These are phyloP conservation scores for Phaeosphaeriaceae sp. DNA, from an alignment of 2,329 filamentous ascomycete species.

Conservation along the genomic window DNA sequence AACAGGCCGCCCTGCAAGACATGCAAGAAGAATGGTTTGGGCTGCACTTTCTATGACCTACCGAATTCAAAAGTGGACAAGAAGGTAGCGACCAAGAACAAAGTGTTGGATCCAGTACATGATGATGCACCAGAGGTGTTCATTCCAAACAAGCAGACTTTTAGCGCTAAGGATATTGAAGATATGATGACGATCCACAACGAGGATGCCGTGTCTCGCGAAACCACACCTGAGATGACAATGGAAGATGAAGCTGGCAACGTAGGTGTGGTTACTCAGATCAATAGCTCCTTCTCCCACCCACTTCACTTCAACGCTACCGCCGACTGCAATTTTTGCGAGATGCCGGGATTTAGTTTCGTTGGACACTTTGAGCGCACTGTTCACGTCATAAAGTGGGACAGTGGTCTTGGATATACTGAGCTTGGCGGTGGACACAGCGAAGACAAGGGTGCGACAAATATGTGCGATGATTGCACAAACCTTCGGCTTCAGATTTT, in stretches of 20 bases:
- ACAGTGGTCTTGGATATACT: slow-evolving; percentile 44
- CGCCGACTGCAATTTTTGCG: slow-evolving; percentile 51
- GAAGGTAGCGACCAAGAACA: slow-evolving; percentile 7
- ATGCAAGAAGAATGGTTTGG: slow-evolving; percentile 33
- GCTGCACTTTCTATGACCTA: slow-evolving; percentile 40
- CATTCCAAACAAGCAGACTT: slow-evolving; percentile 3
- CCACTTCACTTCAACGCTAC: slow-evolving; percentile 45
- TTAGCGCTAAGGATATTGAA: slow-evolving; percentile 23
- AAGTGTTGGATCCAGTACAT: neutral
- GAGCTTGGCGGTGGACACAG: slow-evolving; percentile 50
- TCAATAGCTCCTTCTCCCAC: slow-evolving; percentile 51
- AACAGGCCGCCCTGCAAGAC: slow-evolving; percentile 42
- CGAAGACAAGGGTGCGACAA: slow-evolving; percentile 25
- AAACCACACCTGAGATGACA: slow-evolving; percentile 29
- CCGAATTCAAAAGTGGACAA: slow-evolving; percentile 1
- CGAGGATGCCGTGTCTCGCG: slow-evolving; percentile 8
- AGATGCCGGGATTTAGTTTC: slow-evolving; percentile 49
- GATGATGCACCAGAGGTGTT: slow-evolving; percentile 9
- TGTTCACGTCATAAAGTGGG: slow-evolving; percentile 45
- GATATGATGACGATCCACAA: slow-evolving; percentile 14
- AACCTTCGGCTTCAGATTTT: slow-evolving; percentile 30
- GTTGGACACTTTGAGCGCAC: slow-evolving; percentile 45
- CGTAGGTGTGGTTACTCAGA: slow-evolving; percentile 32
- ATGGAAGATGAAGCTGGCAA: slow-evolving; percentile 37
- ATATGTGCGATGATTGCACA: slow-evolving; percentile 35